Evolutionary conservation across 495 filamentous ascomycete genomes (phyloP), one percentile per base, ranked within the genome.

Genomic region (Penicillium cosmopolitanum): DNA sequence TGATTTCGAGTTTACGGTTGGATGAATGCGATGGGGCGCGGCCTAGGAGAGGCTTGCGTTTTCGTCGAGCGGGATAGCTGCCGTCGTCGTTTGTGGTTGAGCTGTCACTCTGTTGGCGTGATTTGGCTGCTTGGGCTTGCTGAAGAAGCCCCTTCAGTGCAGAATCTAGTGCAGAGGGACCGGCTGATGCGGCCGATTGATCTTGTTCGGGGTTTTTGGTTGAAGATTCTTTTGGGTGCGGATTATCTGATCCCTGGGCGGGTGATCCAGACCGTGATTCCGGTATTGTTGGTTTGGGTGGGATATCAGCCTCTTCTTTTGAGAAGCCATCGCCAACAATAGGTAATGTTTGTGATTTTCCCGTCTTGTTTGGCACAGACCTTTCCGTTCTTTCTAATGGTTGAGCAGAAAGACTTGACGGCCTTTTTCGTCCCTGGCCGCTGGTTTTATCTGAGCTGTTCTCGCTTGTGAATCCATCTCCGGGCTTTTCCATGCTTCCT

Each of bases 21-120:
- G 76, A 77, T 23, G 76, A 58, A 38, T 77, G 72, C 1, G 80
- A 82, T 25, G 75, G 68, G 7, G 78, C 81, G 40, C 81, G 73
- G 28, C 81, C 81, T n/a, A 84, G 66, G 36, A 82, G 77, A 0
- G 80, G 76, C 62, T 75, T 75, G 28, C 77, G 69, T 44, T 66
- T 61, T 35, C 73, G 55, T 15, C 61, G 57, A n/a, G 56, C 61
- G 43, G 61, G 51, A 50, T 58, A 52, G 50, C 62, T 56, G 43
- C 34, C 35, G 11, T 63, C 59, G 5, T 73, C 66, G 47, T 53
- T 53, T 35, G n/a, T 60, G 9, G 46, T 60, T 51, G 46, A 62
- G 54, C 13, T 50, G 15, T 58, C 70, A 11, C 50, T 43, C 9
- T 64, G 58, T 8, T 62, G 58, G 50, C 68, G 73, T 57, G 68